Base-by-base conservation (phyloP, 208 protist genomes). In the Acanthamoeba lenticulata region DNA sequence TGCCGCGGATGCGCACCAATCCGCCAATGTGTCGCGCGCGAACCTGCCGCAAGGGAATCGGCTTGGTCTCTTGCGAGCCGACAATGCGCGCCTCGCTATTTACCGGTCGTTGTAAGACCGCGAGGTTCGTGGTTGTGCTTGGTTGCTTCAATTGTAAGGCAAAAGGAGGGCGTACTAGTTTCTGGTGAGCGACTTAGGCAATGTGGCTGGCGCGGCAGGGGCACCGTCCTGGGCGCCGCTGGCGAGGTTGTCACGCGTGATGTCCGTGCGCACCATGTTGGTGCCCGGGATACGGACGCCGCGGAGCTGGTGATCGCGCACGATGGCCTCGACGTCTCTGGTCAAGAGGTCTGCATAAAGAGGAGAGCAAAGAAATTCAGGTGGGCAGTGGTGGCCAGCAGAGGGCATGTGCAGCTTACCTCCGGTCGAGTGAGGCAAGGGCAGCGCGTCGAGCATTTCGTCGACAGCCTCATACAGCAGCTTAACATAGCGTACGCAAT, bases 1-100 rank as follows among this genome's bases (percentile, higher is more conserved):
- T 98, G 15, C 96, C 98, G 34, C 94, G 94, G 1, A 98, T 29
- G 44, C 38, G 90, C 1, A 97, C 81, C 42, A 96, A 52, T 15
- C 15, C 7, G 65, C 97, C 97, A 57, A 98, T 96, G 85, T 96
- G 47, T 17, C 74, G 47, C 7, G 96, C 94, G 6, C 49, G 38
- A 9, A 97, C 93, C 21, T 89, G 40, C 27, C 96, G 85, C 81
- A 97, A 52, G 6, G 42, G 92, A n/a, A 77, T 17, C 67, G 21
- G 5, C 27, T 77, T 42, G 13, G 29, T 44, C 1, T 77, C 38
- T 4, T 36, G 24, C 7, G 55, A 62, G 24, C 55, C 55, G 21
- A 62, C 24, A 27, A 62, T 62, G 55, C 55, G 55, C 24, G 55
- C 55, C 55, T 62, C 55, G 55, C 55, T 62, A n/a, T n/a, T n/a